These are phyloP conservation scores for Cytospora mali DNA, from an alignment of 2,329 filamentous ascomycete genomes.

Conservation along the genomic window DNA sequence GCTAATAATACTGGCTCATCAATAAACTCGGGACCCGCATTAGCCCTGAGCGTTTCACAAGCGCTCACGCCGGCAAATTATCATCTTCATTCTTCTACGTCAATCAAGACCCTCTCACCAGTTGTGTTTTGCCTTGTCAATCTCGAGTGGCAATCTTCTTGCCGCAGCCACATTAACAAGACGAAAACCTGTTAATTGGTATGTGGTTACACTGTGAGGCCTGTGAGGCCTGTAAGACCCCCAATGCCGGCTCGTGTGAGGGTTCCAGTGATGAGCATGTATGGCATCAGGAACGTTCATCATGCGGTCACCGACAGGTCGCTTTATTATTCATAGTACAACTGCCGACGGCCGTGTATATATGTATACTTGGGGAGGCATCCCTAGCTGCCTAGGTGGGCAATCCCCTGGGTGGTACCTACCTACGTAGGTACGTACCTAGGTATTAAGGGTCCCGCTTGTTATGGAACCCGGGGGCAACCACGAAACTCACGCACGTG, in stretches of 20 bases:
- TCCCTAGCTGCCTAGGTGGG: too few relatives aligned
- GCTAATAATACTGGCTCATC: background rate
- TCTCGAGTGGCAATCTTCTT: background rate
- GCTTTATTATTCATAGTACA: background rate
- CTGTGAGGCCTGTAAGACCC: too few relatives aligned
- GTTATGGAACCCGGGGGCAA: background rate
- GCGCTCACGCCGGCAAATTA: background rate
- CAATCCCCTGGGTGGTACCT: too few relatives aligned
- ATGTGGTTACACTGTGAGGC: background rate
- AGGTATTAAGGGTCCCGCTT: too few relatives aligned
- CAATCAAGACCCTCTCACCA: background rate
- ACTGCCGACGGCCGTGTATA: too few relatives aligned
- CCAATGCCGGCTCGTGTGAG: background rate
- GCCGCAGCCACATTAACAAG: background rate
- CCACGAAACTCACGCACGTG: background rate
- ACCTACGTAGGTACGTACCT: too few relatives aligned
- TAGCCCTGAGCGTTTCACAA: background rate
- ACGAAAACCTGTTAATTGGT: background rate
- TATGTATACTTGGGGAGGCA: too few relatives aligned
- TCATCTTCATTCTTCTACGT: background rate
- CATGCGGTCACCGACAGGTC: constrained; percentile 1
- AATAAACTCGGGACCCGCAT: background rate
- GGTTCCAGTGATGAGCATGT: too few relatives aligned
- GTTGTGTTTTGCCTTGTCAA: background rate
- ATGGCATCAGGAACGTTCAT: background rate